Evolutionary conservation across 306 rosid species (phyloP), one percentile per base, ranked within the genome.

Genomic region (Cucurbita argyrosperma): DNA sequence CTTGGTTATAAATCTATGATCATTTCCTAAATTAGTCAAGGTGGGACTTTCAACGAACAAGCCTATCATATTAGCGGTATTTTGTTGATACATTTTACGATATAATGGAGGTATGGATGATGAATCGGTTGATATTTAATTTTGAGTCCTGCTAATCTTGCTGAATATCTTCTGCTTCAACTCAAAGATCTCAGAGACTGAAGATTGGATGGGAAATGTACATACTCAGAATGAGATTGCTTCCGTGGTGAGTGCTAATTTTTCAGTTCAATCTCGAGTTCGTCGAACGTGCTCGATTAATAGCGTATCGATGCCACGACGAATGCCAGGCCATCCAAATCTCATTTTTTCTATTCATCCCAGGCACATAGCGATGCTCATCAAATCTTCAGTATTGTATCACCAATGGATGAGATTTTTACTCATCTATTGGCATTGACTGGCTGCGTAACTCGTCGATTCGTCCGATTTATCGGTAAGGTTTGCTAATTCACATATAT

Each of bases 381-480:
- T 26, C 80, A 78, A 42, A 66, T 51, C 49, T 71, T 77, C 59
- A 75, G 65, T 40, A 77, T 83, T 30, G 53, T 69, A 79, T 83
- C 60, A 15, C 77, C 83, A 66, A 72, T 90, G 84, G 96, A 88
- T 60, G 84, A 66, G 70, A 80, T 84, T 78, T 60, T 83, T 82
- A 76, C 74, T 79, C 71, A 61, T 84, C 72, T 87, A 75, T 86
- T 81, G 74, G 63, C 84, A 26, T 72, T 88, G 84, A 75, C 89
- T 76, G 77, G 59, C 74, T 86, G 82, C 81, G 57, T 90, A 57
- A 83, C 87, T 79, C 78, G 52, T 16, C 84, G 76, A 49, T 79
- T 88, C 19, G 42, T 79, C 53, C 77, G 80, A 79, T 88, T 84
- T 73, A 69, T 88, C 8, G 96, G 96, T 82, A 61, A 83, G 83